A percentile compares a stretch with the other conserved stretches of the same genome.
Conservation (phyloP, 345 rosid species). For the Gossypium sturtianum region DNA sequence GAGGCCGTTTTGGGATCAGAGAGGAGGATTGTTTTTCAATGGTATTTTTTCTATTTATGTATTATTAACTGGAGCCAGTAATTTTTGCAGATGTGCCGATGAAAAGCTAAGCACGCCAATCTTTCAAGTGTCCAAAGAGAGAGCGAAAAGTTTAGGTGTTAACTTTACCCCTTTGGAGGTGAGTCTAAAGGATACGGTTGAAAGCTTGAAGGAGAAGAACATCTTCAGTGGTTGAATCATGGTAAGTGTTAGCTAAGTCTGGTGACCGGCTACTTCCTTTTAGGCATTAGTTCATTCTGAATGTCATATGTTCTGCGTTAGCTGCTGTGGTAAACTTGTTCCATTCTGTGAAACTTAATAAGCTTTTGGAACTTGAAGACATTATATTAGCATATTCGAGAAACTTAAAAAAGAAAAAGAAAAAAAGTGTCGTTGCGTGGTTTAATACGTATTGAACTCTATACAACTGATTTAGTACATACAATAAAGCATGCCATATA, state of each 20-base stretch:
- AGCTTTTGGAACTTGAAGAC: neutral
- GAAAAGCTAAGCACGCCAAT: constrained; percentile 15
- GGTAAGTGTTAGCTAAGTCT: neutral
- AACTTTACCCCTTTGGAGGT: constrained; percentile 42
- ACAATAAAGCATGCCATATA: neutral
- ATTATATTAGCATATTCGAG: neutral
- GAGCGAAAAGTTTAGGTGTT: constrained; percentile 34
- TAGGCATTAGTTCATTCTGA: neutral
- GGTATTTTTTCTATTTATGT: neutral
- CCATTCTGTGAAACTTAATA: no score
- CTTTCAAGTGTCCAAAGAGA: constrained; percentile 40
- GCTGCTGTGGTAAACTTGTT: neutral
- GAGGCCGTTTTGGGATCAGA: neutral
- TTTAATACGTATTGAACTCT: neutral
- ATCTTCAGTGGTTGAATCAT: neutral
- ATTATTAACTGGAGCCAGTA: neutral
- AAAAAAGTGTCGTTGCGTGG: neutral
- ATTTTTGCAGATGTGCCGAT: neutral
- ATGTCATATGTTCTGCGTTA: neutral
- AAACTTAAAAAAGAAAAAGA: neutral
- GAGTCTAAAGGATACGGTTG: constrained; percentile 52
- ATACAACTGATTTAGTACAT: neutral
- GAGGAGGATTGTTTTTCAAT: neutral
- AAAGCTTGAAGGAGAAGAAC: constrained; percentile 32
- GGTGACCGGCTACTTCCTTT: no score